Conservation (phyloP, 2,329 filamentous ascomycete species). For the Neonectria coccinea region DNA sequence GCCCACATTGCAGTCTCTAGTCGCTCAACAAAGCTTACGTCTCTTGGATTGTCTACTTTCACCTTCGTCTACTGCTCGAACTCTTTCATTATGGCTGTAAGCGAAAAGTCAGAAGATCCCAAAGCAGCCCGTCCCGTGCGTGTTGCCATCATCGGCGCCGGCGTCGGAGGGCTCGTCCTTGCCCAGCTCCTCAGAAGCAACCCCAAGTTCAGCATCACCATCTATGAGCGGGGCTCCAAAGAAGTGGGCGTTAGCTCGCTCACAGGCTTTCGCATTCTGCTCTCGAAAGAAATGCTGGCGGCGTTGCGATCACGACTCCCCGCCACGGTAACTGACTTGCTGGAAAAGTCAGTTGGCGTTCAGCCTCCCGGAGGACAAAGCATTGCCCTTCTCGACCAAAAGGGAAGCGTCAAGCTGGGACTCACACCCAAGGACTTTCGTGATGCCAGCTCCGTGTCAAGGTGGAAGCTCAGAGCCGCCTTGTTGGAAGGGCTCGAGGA, state of each 20-base stretch:
- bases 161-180: slow-evolving; percentile 18
- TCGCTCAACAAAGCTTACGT: neutral
- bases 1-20: neutral
- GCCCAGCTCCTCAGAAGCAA: slow-evolving; percentile 16
- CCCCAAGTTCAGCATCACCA: slow-evolving; percentile 8
- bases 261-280: slow-evolving; percentile 9
- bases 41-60: neutral
- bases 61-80: neutral
- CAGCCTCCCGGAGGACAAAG: slow-evolving; percentile 11
- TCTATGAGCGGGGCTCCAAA: slow-evolving; percentile 15
- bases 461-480: slow-evolving; percentile 12
- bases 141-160: slow-evolving; percentile 18
- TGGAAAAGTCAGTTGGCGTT: slow-evolving; percentile 12
- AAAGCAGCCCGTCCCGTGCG: neutral
- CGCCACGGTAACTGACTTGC: neutral
- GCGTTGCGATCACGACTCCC: slow-evolving; percentile 5
- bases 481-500: slow-evolving; percentile 9
- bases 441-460: slow-evolving; percentile 14
- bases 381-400: slow-evolving; percentile 15
- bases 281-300: slow-evolving; percentile 15
- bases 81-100: neutral
- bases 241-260: slow-evolving; percentile 1
- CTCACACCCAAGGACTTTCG: slow-evolving; percentile 11
- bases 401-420: slow-evolving; percentile 13
- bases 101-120: slow-evolving; percentile 12